Conservation (phyloP, 1,284 basidiomycete species). For the Fistulinella cinereoalba region DNA sequence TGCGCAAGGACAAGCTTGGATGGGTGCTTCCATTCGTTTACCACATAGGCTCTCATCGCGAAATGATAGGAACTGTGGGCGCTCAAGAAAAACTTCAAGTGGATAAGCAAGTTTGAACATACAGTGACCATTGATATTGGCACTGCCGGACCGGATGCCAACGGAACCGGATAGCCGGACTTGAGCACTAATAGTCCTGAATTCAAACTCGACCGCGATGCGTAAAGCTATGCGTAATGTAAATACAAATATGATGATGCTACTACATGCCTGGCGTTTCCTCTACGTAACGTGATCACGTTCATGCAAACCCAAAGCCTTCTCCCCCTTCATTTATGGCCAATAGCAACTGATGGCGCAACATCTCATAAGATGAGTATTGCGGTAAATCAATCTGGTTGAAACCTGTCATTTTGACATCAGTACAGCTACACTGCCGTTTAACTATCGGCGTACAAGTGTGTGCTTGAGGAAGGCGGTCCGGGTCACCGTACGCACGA, state of each 20-base stretch:
- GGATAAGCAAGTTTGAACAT: too few relatives aligned
- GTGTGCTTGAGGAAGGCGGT: conserved; percentile 86
- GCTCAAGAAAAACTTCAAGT: too few relatives aligned
- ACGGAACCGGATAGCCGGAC: background rate
- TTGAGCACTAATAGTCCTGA: too few relatives aligned
- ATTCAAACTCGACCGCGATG: conserved; percentile 7
- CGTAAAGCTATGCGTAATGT: conserved; percentile 27
- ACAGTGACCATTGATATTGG: too few relatives aligned
- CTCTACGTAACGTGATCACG: conserved; percentile 4
- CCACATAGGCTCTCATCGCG: conserved; percentile 85
- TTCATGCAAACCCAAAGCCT: conserved; percentile 80
- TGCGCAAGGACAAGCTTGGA: conserved; percentile 58
- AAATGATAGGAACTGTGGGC: too few relatives aligned
- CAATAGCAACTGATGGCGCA: conserved; percentile 82
- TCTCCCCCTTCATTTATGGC: conserved; percentile 94
- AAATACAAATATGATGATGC: conserved; percentile 37
- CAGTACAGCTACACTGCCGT: conserved; percentile 2
- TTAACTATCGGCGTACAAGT: conserved; percentile 61
- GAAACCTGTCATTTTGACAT: conserved; percentile 51
- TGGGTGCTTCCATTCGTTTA: conserved; percentile 72
- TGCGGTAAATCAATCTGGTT: conserved; percentile 87
- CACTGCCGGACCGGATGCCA: background rate
- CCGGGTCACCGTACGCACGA: conserved; percentile 82
- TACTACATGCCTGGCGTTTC: conserved; percentile 23
- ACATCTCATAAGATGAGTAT: conserved; percentile 91